Conservation (phyloP, 345 rosid species). For the Aquilaria yunnanensis region DNA sequence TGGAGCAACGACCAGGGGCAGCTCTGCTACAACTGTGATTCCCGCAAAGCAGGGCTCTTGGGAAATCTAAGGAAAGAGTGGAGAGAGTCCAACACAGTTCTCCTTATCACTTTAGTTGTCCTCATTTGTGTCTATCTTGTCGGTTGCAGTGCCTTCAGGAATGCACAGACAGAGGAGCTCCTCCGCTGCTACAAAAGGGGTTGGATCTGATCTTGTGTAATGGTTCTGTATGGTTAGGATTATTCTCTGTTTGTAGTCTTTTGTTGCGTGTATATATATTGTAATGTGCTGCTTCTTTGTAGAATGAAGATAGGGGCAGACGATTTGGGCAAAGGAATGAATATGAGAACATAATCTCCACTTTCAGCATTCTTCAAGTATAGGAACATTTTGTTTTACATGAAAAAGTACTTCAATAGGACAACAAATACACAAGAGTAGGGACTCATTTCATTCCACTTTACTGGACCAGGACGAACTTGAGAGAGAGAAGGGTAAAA, state of each 20-base stretch:
- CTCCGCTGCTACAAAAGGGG: slow-evolving; percentile 63
- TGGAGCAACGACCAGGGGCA: slow-evolving; percentile 86
- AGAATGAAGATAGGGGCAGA: slow-evolving; percentile 10
- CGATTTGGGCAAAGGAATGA: not conserved
- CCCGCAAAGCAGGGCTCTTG: slow-evolving; percentile 84
- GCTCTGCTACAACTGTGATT: slow-evolving; percentile 77
- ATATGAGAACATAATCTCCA: slow-evolving; percentile 17
- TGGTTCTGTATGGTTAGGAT: too few species aligned
- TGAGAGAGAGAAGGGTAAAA: not conserved
- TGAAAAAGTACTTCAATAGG: not conserved
- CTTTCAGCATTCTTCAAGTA: slow-evolving; percentile 17
- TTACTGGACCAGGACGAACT: not conserved
- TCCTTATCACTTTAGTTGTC: slow-evolving; percentile 61
- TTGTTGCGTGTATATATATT: slow-evolving; percentile 15
- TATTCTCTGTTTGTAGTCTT: slow-evolving; percentile 2
- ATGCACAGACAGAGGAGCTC: slow-evolving; percentile 80
- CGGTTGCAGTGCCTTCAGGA: slow-evolving; percentile 82
- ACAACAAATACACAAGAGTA: slow-evolving; percentile 1
- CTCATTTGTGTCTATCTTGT: slow-evolving; percentile 77
- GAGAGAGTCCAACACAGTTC: slow-evolving; percentile 75
- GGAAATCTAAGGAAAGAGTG: slow-evolving; percentile 81
- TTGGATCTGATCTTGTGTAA: slow-evolving; percentile 29
- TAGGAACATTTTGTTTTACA: slow-evolving; percentile 4
- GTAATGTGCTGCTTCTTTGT: slow-evolving; percentile 6
- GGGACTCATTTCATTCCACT: not conserved